Evolutionary conservation across 1,139 yeast species (phyloP), one percentile per base, ranked within the genome.

Genomic region (Blastobotrys elegans): DNA sequence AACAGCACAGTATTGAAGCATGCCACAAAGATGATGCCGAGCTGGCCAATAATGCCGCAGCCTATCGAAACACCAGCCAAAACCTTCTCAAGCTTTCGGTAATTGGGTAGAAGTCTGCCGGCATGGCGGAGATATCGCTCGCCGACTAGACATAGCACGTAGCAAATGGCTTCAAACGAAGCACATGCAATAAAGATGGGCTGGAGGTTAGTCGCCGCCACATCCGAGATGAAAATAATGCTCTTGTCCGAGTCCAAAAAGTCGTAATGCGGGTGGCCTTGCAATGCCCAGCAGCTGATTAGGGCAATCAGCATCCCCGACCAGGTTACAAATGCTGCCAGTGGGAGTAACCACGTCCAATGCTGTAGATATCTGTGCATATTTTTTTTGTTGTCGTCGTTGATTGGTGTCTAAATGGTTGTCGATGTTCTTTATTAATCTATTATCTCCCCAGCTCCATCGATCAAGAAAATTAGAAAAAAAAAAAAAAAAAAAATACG

Each of bases 101-200:
- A 74, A 62, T 72, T 75, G 0, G 82, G 81, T 52, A 79, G 77
- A 37, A 84, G 68, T 54, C 79, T 75, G 17, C 74, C 72, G 29
- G 69, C 66, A 34, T 71, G 73, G 32, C 90, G 70, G 43, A 84
- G 68, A 52, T 71, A 72, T 46, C 72, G 71, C 58, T 82, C 90
- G 62, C 79, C 70, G n/a, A 72, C 62, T 41, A 82, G 67, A 0
- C 90, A 75, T n/a, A 87, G 75, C 35, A 80, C 80, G 58, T 80
- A 86, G 59, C 86, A 81, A 14, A 86, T 70, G 17, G 89, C 95
- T 68, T 87, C 95, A 63, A 82, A 75, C 0, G 82, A 87, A 2
- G 86, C 72, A 61, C 95, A 82, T n/a, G 85, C 70, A 40, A 89
- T 87, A 66, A 89, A 89, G 18, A 88, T 67, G 1, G 96, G 95